These are phyloP conservation scores for Luffa aegyptiaca DNA, from an alignment of 306 rosid genomes.

Conservation along the genomic window DNA sequence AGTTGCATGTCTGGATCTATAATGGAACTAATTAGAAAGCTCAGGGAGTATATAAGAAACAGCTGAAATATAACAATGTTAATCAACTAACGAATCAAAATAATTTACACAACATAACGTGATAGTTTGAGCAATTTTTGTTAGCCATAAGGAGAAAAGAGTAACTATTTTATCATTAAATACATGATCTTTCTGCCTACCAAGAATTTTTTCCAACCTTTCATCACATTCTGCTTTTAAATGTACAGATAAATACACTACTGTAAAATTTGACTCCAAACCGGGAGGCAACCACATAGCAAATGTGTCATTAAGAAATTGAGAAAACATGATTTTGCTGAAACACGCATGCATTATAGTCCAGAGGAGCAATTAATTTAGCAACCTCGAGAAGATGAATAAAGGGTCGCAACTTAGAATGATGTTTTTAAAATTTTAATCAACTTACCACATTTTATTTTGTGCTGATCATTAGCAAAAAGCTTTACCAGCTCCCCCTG, in stretches of 20 bases:
- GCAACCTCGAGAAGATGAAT: background rate
- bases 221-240: background rate
- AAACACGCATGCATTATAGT: background rate
- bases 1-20: slow-evolving; percentile 42
- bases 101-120: background rate
- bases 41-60: background rate
- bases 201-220: background rate
- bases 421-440: background rate
- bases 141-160: background rate
- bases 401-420: background rate
- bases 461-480: slow-evolving; percentile 85
- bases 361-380: background rate
- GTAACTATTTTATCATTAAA: background rate
- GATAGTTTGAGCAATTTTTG: background rate
- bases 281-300: background rate
- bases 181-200: background rate
- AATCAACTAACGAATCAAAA: background rate
- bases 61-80: background rate
- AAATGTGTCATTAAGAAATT: background rate
- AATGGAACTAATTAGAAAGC: slow-evolving; percentile 18
- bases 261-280: background rate
- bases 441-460: slow-evolving; percentile 82
- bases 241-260: background rate
- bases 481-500: slow-evolving; percentile 91
- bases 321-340: background rate